Evolutionary conservation across 768 basidiomycete genomes (phyloP), one percentile per base, ranked within the genome.

Genomic region (Suillus subluteus): DNA sequence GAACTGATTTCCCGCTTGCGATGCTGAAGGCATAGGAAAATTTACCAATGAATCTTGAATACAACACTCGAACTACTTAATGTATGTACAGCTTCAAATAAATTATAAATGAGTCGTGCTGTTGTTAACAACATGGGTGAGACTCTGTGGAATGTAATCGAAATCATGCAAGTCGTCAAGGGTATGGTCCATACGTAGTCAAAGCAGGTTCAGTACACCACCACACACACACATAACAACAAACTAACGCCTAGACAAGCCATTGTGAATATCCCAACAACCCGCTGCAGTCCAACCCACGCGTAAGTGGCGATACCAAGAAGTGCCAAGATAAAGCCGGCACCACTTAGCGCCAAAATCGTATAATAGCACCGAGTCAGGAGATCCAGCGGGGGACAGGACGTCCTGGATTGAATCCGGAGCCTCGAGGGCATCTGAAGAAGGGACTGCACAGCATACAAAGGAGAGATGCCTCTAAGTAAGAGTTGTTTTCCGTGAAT

Each of bases 251-350:
- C 73, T 26, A 77, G 63, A 66, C 74, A 77, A 15, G 69, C 54
- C 0, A 72, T 72, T n/a, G 76, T 65, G 15, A 72, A 74, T 16
- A 79, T 70, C 46, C 77, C 74, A 30, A 77, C 74, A 1, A 58
- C n/a, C 38, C 56, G 30, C 13, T 68, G 67, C 62, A 77, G 62
- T 38, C 69, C 69, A 54, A 59, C 54, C 76, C 76, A 77, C 40
- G 67, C n/a, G 58, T 71, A 77, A 18, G 64, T 6, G 15, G 74
- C 66, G 58, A 77, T 72, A 13, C 77, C 77, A 9, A 65, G 65
- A 41, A 79, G 44, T 15, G 69, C 73, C 50, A 73, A 62, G 23
- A 70, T 46, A 37, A 79, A 79, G 1, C 76, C 76, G 16, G 41
- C 43, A 32, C 72, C 44, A 16, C 74, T 38, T 35, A 76, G 68